These are phyloP conservation scores for Ceraceosorus bombacis DNA, from an alignment of 1,284 basidiomycete genomes.

Conservation along the genomic window DNA sequence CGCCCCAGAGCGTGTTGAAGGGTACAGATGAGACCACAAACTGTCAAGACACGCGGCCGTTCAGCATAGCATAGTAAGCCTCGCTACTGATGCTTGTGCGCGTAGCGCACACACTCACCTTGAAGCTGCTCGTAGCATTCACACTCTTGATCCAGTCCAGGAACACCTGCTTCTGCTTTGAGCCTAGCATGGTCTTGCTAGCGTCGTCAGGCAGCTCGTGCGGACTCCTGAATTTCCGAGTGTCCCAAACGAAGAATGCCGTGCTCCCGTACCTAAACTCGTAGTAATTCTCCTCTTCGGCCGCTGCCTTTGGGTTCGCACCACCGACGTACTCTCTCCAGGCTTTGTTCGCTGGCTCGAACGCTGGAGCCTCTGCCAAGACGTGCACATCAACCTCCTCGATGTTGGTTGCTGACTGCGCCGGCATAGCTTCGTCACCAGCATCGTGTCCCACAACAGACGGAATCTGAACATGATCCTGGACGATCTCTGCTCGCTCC, in stretches of 20 bases:
- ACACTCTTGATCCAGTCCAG: conserved; percentile 61
- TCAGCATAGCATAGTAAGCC: too few species aligned
- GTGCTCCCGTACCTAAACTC: conserved; percentile 56
- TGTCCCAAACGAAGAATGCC: conserved; percentile 74
- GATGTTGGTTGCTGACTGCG: conserved; percentile 60
- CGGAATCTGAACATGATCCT: neutral
- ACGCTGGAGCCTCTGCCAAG: conserved; percentile 35
- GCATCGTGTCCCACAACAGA: neutral
- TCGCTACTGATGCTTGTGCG: too few species aligned
- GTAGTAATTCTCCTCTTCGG: conserved; percentile 58
- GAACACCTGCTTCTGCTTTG: conserved; percentile 60
- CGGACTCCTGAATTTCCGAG: conserved; percentile 59
- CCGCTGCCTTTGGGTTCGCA: conserved; percentile 59
- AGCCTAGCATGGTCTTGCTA: conserved; percentile 64
- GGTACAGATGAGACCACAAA: conserved; percentile 71
- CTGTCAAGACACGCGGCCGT: conserved; percentile 7
- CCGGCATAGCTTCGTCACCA: conserved; percentile 44
- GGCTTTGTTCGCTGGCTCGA: conserved; percentile 59
- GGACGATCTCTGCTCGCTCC: conserved; percentile 3
- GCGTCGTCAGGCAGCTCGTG: conserved; percentile 51
- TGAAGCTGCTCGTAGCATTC: neutral
- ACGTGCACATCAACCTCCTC: conserved; percentile 55
- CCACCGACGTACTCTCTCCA: conserved; percentile 63
- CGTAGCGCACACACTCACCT: too few species aligned
- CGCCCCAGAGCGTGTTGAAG: conserved; percentile 67